A percentile compares a stretch with the other conserved stretches of the same genome.
Conservation (phyloP, 1,284 basidiomycete genomes). For the Fomitopsis palustris region DNA sequence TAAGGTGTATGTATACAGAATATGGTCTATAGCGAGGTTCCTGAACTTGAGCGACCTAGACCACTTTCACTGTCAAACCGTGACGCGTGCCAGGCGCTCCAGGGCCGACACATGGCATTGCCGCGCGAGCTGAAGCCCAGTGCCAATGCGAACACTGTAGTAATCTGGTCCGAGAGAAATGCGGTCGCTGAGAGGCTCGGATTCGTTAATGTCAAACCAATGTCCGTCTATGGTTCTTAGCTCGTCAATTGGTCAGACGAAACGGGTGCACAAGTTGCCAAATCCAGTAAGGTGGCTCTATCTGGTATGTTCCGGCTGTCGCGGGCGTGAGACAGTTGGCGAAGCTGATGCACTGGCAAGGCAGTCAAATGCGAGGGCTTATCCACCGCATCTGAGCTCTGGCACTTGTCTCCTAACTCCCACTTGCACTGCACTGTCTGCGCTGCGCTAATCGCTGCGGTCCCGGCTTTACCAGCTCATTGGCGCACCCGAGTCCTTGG, state of each 20-base stretch:
- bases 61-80: too few species aligned
- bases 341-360: neutral
- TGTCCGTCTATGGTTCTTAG: neutral
- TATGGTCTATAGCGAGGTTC: too few species aligned
- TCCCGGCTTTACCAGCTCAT: neutral
- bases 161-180: too few species aligned
- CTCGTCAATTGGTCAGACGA: neutral
- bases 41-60: too few species aligned
- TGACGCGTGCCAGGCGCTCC: too few species aligned
- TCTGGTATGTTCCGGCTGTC: neutral
- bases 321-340: neutral
- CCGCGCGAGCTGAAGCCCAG: too few species aligned
- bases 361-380: neutral
- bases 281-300: neutral
- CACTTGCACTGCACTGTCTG: neutral
- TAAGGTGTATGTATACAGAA: too few species aligned
- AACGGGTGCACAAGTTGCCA: neutral
- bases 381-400: neutral
- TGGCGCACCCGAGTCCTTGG: neutral
- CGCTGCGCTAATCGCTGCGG: neutral
- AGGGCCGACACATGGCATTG: too few species aligned
- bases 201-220: neutral
- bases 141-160: too few species aligned
- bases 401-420: neutral
- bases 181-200: neutral